A percentile compares a stretch with the other conserved stretches of the same genome.
Conservation (phyloP, 306 rosid species). For the Albizia julibrissin region DNA sequence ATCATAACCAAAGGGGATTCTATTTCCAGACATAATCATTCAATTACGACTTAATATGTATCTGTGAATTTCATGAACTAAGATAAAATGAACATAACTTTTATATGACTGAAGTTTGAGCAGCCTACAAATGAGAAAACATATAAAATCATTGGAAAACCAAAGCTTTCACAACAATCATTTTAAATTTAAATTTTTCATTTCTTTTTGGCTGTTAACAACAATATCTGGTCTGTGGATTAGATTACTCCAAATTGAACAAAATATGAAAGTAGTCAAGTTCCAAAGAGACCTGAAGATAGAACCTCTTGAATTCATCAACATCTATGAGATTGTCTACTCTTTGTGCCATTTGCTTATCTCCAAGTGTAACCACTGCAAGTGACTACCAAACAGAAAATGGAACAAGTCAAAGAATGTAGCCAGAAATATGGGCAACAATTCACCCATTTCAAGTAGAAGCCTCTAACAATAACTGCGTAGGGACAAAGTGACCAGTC, state of each 20-base stretch:
- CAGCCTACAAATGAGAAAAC: neutral
- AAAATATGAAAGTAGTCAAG: conserved; percentile 28
- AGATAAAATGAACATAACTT: neutral
- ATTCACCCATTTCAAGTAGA: conserved; percentile 24
- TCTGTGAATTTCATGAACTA: neutral
- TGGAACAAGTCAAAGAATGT: conserved; percentile 8
- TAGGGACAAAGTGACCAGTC: neutral
- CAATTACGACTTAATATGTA: neutral
- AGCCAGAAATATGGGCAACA: conserved; percentile 13
- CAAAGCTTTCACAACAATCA: neutral
- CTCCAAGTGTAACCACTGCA: conserved; percentile 94
- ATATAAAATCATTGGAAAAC: neutral
- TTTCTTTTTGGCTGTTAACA: neutral
- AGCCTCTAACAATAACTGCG: conserved; percentile 4
- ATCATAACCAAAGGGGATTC: neutral
- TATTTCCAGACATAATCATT: neutral
- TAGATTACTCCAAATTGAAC: conserved; percentile 21
- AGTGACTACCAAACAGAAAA: conserved; percentile 63
- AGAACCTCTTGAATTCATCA: conserved; percentile 87
- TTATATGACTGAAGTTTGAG: neutral
- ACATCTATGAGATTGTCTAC: conserved; percentile 80
- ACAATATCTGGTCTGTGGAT: neutral
- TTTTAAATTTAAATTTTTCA: neutral
- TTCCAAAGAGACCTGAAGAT: conserved; percentile 76
- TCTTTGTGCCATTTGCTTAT: conserved; percentile 95